Base-by-base conservation (phyloP, 78 protist genomes). In the slime mould (Dictyostelium discoideum) region DNA sequence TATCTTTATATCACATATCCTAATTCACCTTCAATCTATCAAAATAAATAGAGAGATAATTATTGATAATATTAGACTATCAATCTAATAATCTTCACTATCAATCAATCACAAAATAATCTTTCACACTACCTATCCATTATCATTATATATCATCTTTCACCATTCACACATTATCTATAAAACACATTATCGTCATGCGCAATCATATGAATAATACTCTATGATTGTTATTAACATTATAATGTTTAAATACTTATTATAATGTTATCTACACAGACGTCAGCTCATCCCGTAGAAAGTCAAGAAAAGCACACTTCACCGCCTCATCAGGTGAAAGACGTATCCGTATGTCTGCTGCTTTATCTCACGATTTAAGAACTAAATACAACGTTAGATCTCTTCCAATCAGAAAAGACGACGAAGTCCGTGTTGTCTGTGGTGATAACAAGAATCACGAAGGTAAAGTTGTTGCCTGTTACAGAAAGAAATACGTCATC, bases 281-380 rank as follows among this genome's bases (percentile, higher is more conserved):
- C 88, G 99, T 99, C 29, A 60, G 97, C 81, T 96, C 98, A 0
- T 90, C 98, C 26, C 97, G 99, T 73, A 96, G 99, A 40, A 99
- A 99, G 97, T 24, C 46, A 80, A 98, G 99, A 94, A 98, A 98
- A 98, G 99, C 99, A 8, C 99, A 99, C 99, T 99, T 99, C 99
- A 37, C 93, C 63, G 99, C 99, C 65, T 98, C 99, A 3, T 98
- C 99, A 37, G 42, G 63, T 74, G 96, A 93, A 65, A 98, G 99
- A 74, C 97, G 99, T 63, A 74, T 79, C 32, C 84, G 98, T 63
- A 99, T 99, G 99, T 76, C 97, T 79, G 92, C 99, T n/a, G 86
- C 99, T 63, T 98, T 99, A n/a, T 97, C 99, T 5, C 85, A 97
- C 96, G 99, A 99, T 80, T 99, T 99, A 63, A 96, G 99, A 32